Evolutionary conservation across 129 eudicot species (phyloP).

Genomic region (Deinandra increscens): DNA sequence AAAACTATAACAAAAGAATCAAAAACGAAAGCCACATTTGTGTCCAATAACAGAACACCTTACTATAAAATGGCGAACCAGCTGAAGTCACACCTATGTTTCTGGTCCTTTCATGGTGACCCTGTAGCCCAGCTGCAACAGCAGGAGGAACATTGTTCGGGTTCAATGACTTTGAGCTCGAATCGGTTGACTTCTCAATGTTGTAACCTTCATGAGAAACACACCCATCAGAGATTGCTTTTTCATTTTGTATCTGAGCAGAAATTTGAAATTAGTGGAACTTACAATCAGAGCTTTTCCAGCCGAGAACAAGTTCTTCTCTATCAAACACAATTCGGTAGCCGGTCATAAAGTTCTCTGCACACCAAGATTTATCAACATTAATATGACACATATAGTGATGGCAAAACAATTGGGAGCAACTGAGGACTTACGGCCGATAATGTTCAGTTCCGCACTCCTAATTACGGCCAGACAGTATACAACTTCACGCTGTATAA

Average conservation of each 20-base stretch:
- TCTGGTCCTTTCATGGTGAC: constrained; percentile 20
- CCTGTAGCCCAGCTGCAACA: constrained; percentile 55
- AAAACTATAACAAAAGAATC: constrained; percentile 28
- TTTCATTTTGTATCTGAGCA: background rate
- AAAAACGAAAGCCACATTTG: constrained; percentile 27
- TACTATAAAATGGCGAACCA: constrained; percentile 25
- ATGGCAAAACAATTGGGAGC: background rate
- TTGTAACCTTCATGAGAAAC: constrained; percentile 63
- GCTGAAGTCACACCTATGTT: constrained; percentile 34
- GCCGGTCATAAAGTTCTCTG: constrained; percentile 97
- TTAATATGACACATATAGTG: background rate
- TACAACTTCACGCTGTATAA: constrained; percentile 58
- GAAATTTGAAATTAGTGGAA: constrained; percentile 13
- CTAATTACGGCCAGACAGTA: constrained; percentile 84
- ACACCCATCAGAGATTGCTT: background rate
- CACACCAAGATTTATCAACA: background rate
- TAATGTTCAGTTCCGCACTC: constrained; percentile 73
- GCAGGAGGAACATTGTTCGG: constrained; percentile 60
- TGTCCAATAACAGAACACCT: constrained; percentile 18
- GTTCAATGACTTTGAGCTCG: constrained; percentile 38
- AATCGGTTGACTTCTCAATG: constrained; percentile 32
- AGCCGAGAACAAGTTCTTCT: constrained; percentile 82
- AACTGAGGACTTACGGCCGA: constrained; percentile 75
- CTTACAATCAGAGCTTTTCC: constrained; percentile 79
- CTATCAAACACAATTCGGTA: constrained; percentile 87